Base-by-base conservation (phyloP, 345 rosid species). In the Lenwebbia sp. region DNA sequence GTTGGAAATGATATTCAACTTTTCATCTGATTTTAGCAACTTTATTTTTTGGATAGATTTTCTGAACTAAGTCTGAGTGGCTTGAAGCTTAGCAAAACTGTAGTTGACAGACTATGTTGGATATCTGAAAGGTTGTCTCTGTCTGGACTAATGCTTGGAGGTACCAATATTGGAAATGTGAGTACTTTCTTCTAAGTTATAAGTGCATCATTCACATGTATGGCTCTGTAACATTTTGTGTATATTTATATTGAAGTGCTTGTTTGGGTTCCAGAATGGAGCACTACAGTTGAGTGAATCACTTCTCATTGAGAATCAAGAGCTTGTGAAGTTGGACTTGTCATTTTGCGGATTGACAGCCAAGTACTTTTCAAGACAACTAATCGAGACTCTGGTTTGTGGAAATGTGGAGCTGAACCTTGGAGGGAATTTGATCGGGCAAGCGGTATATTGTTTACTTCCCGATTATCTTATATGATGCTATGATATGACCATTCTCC, bases 81-180 rank as follows among this genome's bases (percentile, higher is more conserved):
- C 62, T 83, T 96, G 87, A 96, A 94, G 94, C 92, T 95, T 82
- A 93, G 91, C 90, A 94, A 90, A 89, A 90, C 92, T 85, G 96
- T 92, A 37, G 89, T 92, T 74, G 92, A 92, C 89, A 91, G 93
- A 90, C 97, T 97, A 86, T 95, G 94, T 58, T 89, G 89, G 88
- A 90, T 97, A 88, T 92, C 93, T 84, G 93, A 91, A 89, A 91
- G 90, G 82, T 88, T 93, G 83, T 90, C 92, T 88, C 85, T 95
- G 86, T 94, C 97, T 86, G 92, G 90, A 85, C 89, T 96, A 85
- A 93, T 93, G 93, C 93, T 97, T 50, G 95, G 94, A 88, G 90
- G 94, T 90, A 93, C 96, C 26, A 93, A 93, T 87, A 91, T 97
- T 85, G 98, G 98, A 94, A 90, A 86, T 90, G 99, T 96, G 82